Evolutionary conservation across 352 stramenopile species (phyloP).

Genomic region (Paralagenidium karlingii): DNA sequence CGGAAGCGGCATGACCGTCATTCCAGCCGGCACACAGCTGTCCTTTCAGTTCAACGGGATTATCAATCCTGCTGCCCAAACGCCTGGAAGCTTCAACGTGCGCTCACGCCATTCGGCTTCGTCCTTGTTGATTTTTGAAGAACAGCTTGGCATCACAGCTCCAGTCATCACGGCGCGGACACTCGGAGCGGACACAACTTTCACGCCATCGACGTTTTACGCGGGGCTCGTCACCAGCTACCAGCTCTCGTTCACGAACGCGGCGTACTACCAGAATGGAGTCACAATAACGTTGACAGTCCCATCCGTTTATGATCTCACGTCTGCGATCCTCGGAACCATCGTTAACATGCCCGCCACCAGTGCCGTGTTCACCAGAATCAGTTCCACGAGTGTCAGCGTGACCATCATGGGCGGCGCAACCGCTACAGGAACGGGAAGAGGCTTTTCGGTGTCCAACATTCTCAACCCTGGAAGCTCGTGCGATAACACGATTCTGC

Average conservation of each 20-base stretch:
- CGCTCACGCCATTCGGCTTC: conserved; percentile 27
- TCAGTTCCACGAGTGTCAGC: conserved; percentile 4
- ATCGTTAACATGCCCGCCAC: conserved; percentile 17
- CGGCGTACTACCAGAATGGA: conserved; percentile 20
- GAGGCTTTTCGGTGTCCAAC: conserved; percentile 21
- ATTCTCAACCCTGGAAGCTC: conserved; percentile 45
- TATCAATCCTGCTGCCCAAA: conserved; percentile 33
- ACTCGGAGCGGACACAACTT: conserved; percentile 12
- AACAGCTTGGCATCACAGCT: conserved; percentile 11
- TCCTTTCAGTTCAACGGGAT: conserved; percentile 28
- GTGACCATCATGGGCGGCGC: conserved; percentile 20
- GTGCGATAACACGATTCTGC: conserved; percentile 37
- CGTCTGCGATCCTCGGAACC: conserved; percentile 7
- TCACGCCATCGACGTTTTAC: conserved; percentile 27
- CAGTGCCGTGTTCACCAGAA: conserved; percentile 12
- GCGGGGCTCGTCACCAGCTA: conserved; percentile 26
- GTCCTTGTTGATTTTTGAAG: conserved; percentile 23
- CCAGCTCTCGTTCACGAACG: conserved; percentile 26
- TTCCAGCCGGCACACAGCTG: conserved; percentile 11
- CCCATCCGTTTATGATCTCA: conserved; percentile 22
- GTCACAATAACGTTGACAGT: conserved; percentile 29
- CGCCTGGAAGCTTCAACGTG: conserved; percentile 17
- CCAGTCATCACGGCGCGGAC: conserved; percentile 12
- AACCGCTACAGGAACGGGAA: conserved; percentile 16
- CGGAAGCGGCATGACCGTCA: conserved; percentile 12